Evolutionary conservation across 305 asterid species (phyloP).

Genomic region (Solanum hybrid): DNA sequence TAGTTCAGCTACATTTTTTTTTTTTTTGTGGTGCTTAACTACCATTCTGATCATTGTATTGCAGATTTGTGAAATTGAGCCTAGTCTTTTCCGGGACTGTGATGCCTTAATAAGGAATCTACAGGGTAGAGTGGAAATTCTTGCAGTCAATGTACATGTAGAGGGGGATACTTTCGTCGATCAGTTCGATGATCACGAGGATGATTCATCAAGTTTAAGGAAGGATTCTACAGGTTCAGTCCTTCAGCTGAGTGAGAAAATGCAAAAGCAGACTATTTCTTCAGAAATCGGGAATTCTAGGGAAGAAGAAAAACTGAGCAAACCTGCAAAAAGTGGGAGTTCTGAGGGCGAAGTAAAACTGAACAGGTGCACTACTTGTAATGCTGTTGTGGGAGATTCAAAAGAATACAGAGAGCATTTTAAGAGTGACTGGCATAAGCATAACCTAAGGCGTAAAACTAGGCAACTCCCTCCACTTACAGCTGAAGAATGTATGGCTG

Average conservation of each 20-base stretch:
- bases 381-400: slow-evolving; percentile 51
- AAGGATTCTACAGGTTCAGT: slow-evolving; percentile 21
- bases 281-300: slow-evolving; percentile 26
- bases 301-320: slow-evolving; percentile 51
- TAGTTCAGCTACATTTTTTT: not conserved
- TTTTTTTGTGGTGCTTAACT: not conserved
- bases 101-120: slow-evolving; percentile 55
- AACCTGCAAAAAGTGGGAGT: slow-evolving; percentile 24
- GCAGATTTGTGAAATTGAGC: slow-evolving; percentile 54
- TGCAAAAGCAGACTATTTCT: slow-evolving; percentile 47
- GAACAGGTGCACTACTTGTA: slow-evolving; percentile 71
- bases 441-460: slow-evolving; percentile 54
- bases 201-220: slow-evolving; percentile 26
- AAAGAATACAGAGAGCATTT: slow-evolving; percentile 67
- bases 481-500: slow-evolving; percentile 61
- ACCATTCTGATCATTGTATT: not conserved
- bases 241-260: slow-evolving; percentile 31
- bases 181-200: slow-evolving; percentile 54
- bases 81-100: slow-evolving; percentile 50
- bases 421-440: slow-evolving; percentile 77
- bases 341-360: slow-evolving; percentile 46
- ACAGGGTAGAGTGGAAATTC: slow-evolving; percentile 72
- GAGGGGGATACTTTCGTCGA: slow-evolving; percentile 55
- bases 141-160: slow-evolving; percentile 64
- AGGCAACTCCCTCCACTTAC: slow-evolving; percentile 59